A percentile compares a stretch with the other conserved stretches of the same genome.
Conservation (phyloP, 2,329 filamentous ascomycete species). For the Pseudonectria buxi region DNA sequence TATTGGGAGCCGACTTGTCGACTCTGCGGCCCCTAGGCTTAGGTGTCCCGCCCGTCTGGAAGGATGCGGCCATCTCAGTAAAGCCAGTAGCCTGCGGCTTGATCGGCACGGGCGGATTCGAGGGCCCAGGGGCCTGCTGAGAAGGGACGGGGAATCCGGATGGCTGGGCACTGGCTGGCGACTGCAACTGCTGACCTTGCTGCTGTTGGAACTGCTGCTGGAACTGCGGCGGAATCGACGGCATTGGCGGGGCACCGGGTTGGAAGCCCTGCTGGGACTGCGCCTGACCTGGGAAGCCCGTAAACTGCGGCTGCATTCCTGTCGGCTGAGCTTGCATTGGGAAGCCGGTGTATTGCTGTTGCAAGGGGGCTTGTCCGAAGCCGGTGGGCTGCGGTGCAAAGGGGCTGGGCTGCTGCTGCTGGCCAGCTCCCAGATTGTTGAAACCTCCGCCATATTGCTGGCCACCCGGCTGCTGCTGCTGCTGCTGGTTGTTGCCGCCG, state of each 20-base stretch:
- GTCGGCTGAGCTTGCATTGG: slow-evolving; percentile 40
- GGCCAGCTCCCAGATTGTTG: slow-evolving; percentile 31
- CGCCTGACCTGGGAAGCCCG: slow-evolving; percentile 50
- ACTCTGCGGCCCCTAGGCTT: slow-evolving; percentile 40
- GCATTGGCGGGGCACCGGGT: slow-evolving; percentile 53
- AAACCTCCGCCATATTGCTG: slow-evolving; percentile 42
- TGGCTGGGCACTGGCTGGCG: slow-evolving; percentile 29
- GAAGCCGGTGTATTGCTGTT: slow-evolving; percentile 56
- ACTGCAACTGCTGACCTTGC: slow-evolving; percentile 34
- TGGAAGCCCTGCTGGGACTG: slow-evolving; percentile 55
- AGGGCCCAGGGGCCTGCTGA: slow-evolving; percentile 42
- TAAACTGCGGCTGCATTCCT: slow-evolving; percentile 57
- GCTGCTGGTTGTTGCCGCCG: slow-evolving; percentile 66
- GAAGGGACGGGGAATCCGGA: slow-evolving; percentile 41
- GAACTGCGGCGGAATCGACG: slow-evolving; percentile 52
- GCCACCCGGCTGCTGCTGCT: slow-evolving; percentile 64
- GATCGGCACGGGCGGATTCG: slow-evolving; percentile 50
- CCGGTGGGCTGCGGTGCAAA: slow-evolving; percentile 56
- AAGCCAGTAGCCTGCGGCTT: slow-evolving; percentile 62
- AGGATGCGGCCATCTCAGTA: slow-evolving; percentile 60
- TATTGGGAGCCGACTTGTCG: slow-evolving; percentile 50
- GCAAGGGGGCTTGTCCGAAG: slow-evolving; percentile 45
- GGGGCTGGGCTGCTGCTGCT: slow-evolving; percentile 43
- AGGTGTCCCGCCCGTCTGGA: slow-evolving; percentile 45
- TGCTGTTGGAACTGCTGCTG: slow-evolving; percentile 52